Evolutionary conservation across 805 yeast genomes (phyloP).

Genomic region (Candida pseudofarinosa): DNA sequence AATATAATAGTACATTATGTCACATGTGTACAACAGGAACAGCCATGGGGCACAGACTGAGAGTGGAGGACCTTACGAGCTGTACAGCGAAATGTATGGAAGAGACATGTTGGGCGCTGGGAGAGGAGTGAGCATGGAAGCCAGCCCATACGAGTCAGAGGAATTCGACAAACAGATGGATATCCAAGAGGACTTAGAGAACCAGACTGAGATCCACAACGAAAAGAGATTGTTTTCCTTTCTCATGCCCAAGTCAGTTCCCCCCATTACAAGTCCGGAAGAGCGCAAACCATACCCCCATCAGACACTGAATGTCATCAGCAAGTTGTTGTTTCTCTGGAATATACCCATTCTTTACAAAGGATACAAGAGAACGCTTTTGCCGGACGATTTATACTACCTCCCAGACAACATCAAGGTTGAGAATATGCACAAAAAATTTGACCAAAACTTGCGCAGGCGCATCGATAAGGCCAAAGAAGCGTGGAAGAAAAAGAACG

Average conservation of each 20-base stretch:
- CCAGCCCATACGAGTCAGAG: neutral
- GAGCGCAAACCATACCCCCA: conserved; percentile 52
- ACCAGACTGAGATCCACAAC: conserved; percentile 32
- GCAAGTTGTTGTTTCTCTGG: conserved; percentile 39
- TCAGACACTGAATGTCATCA: conserved; percentile 33
- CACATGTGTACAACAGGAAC: neutral
- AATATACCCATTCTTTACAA: conserved; percentile 34
- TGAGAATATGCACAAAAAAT: conserved; percentile 29
- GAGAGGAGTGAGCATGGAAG: neutral
- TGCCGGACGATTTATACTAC: conserved; percentile 34
- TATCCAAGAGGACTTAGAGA: conserved; percentile 6
- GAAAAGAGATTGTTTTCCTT: conserved; percentile 52
- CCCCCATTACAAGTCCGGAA: conserved; percentile 46
- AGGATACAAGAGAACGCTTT: conserved; percentile 38
- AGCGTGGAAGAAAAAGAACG: conserved; percentile 16
- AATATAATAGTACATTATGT: neutral
- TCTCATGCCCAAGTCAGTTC: conserved; percentile 45
- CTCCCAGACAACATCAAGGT: conserved; percentile 34
- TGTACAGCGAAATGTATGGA: neutral
- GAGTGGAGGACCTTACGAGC: neutral
- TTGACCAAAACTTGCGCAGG: conserved; percentile 20
- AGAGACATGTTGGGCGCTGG: neutral
- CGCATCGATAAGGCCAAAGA: conserved; percentile 16
- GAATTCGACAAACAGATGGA: neutral
- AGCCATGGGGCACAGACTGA: neutral